Percentiles rank a stretch among this genome's conserved stretches.
These are phyloP conservation scores for Mastigamoeba balamuthi DNA, from an alignment of 78 protist species.

Conservation along the genomic window DNA sequence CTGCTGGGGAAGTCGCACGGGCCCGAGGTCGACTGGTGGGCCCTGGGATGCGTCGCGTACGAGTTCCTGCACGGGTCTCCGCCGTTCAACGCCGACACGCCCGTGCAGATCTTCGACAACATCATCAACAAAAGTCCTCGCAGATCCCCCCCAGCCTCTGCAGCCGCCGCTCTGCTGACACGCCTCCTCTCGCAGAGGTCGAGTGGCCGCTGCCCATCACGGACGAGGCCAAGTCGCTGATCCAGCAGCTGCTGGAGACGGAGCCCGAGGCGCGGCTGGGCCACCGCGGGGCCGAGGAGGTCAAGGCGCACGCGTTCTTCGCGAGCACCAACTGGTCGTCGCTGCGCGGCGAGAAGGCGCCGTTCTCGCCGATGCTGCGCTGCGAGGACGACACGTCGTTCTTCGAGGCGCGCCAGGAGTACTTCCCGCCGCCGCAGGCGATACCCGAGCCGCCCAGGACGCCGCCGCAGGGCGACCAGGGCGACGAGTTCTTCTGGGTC, in stretches of 20 bases:
- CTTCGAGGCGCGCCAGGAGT: too few species aligned
- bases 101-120: conserved; percentile 45
- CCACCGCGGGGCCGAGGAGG: not conserved
- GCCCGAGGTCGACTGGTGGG: not conserved
- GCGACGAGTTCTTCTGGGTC: too few species aligned
- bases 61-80: conserved; percentile 7
- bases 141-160: too few species aligned
- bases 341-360: conserved; percentile 40
- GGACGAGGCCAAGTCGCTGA: not conserved
- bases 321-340: conserved; percentile 60
- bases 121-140: conserved; percentile 11
- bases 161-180: too few species aligned
- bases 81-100: conserved; percentile 70
- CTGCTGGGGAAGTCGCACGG: not conserved
- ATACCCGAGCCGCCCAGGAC: too few species aligned
- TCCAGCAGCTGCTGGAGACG: conserved; percentile 19
- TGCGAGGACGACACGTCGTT: not conserved
- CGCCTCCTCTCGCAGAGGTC: too few species aligned
- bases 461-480: too few species aligned
- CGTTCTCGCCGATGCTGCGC: conserved; percentile 26
- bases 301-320: not conserved
- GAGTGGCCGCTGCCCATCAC: not conserved
- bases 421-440: too few species aligned
- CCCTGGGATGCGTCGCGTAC: not conserved
- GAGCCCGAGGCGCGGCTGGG: conserved; percentile 45